phyloP scores from a whole-genome alignment of 164 flowering plant species.

The Dillenia turbinata region DNA sequence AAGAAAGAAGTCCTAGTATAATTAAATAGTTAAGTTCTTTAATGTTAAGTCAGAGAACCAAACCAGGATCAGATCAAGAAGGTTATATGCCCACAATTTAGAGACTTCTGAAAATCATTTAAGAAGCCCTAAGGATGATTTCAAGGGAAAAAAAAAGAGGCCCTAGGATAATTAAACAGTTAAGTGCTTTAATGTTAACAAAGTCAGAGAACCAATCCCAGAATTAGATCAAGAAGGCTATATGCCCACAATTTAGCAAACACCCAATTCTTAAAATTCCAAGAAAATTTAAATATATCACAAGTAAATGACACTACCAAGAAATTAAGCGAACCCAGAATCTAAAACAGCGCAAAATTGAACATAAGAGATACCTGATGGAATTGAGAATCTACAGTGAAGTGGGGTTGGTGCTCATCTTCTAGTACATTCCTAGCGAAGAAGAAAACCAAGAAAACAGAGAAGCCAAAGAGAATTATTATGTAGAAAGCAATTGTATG shows the following conservation, averaged over 20 bases:
- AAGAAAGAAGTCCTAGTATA: neutral
- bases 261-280: neutral
- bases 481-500: slow-evolving; percentile 24
- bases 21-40: neutral
- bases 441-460: slow-evolving; percentile 32
- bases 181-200: neutral
- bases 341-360: too few relatives aligned
- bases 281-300: neutral
- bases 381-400: slow-evolving; percentile 14
- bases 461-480: slow-evolving; percentile 32
- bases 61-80: neutral
- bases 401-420: slow-evolving; percentile 23
- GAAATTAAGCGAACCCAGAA: neutral
- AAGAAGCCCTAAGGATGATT: neutral
- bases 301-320: neutral
- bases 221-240: too few relatives aligned
- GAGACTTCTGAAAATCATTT: too few relatives aligned
- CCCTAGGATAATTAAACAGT: neutral
- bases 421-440: slow-evolving; percentile 28
- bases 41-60: slow-evolving; percentile 1
- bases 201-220: slow-evolving; percentile 4
- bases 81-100: too few relatives aligned
- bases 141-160: neutral
- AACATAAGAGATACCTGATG: slow-evolving; percentile 15
- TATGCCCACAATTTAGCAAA: neutral